Evolutionary conservation across 108 stramenopile species (phyloP), one percentile per base, ranked within the genome.

Genomic region (Fragilaria crotonensis): DNA sequence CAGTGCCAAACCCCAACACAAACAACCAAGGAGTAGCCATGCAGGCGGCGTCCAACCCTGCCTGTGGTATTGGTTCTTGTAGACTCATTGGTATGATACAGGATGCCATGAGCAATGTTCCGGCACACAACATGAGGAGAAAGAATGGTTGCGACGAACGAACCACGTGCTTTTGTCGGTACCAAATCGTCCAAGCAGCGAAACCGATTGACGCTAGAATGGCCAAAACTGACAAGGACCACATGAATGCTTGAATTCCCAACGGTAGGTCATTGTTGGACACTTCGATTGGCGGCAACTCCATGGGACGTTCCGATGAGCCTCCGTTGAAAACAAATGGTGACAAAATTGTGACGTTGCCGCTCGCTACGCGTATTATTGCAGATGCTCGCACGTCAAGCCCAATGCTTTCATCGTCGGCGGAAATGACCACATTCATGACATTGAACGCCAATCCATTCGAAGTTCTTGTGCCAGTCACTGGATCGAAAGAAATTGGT

Each of bases 131-230:
- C 72, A 84, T 62, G 30, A 56, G 33, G 28, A 87, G 48, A 33
- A 83, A 87, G 9, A 61, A 20, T 0, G 85, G 77, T 62, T 85
- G 84, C 2, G 75, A 74, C n/a, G 73, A 47, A 48, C 57, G 59
- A 5, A 80, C 69, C 18, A 80, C 79, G 1, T 69, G 56, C 31
- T 74, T 70, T 1, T 59, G 26, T 32, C 69, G 58, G 48, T 74
- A 22, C 4, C 29, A n/a, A 52, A 73, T 2, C 30, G 67, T 58
- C 79, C 79, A 80, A 9, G 60, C 26, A 11, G 52, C 25, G 52
- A 70, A 75, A 3, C 53, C 56, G 22, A 76, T 59, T 1, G 72
- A 41, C 11, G 14, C 36, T 41, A 41, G 14, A 14, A 7, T 11
- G 11, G 36, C 36, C 36, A 41, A 41, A 41, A 41, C 11, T 7